Base-by-base conservation (phyloP, 1,139 yeast species). In the Hansenula sp. region DNA sequence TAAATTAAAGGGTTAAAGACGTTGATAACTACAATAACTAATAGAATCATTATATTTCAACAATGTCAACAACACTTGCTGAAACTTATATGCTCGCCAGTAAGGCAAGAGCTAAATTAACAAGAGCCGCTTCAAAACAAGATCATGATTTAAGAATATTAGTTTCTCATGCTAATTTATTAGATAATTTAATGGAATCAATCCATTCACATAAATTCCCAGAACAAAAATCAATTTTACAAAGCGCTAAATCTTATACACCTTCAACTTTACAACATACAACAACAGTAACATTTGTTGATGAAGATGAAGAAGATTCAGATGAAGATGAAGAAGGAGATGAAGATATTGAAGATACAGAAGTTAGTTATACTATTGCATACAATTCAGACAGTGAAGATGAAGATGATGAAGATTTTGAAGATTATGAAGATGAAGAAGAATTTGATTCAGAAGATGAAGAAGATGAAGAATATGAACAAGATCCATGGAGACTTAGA, bases 121-220 rank as follows among this genome's bases (percentile, higher is more conserved):
- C 87, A 31, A 70, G 62, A 44, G 89, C 82, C 57, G 90, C 90
- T 4, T 59, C 75, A 28, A 71, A 73, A 46, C 73, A 75, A 9
- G 84, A 80, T 50, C 76, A 82, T 32, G 66, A 79, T 45, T 67
- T 85, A 41, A 69, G 88, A 44, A 64, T 70, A 37, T 69, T 85
- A 36, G 90, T 85, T 3, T 73, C 79, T 27, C 94, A 85, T 61
- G 92, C 94, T 17, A 85, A 84, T 60, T 65, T 85, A 67, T 69
- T 85, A 44, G 95, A 85, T 56, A 70, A 70, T 47, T 58, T 85
- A 35, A 79, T 84, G 78, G 89, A 79, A 9, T 41, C 29, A 14
- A 50, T 55, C 20, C 50, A 24, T 24, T 4, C 8, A 4, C 13
- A 12, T 21, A n/a, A 21, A 10, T 20, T 27, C 29, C 26, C 26